phyloP scores from a whole-genome alignment of 139 green algal species.

The Chlamydomonas schloesseri region DNA sequence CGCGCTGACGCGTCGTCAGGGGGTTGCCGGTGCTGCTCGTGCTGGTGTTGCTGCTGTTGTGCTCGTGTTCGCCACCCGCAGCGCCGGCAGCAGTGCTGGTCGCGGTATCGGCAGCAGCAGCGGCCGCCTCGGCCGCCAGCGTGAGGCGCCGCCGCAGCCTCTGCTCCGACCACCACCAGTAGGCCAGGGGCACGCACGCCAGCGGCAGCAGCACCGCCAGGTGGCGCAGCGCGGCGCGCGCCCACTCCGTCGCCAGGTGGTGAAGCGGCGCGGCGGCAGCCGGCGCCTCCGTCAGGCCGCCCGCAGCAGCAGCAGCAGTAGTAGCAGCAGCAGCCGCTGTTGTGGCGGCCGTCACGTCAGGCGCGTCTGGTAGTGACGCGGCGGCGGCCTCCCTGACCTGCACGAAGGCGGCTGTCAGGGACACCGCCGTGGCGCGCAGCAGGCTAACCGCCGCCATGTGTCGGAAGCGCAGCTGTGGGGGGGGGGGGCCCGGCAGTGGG shows the following conservation, averaged over 20 bases:
- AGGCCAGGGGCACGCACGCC: background rate
- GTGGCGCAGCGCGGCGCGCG: background rate
- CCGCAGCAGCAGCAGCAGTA: background rate
- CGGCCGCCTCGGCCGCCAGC: background rate
- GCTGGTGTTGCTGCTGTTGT: no score
- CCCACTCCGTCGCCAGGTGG: background rate
- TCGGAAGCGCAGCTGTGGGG: background rate
- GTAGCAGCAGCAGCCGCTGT: background rate
- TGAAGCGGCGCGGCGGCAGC: background rate
- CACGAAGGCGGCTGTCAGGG: background rate
- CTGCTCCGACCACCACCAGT: conserved; percentile 33
- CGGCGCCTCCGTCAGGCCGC: background rate
- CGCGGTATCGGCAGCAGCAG: no score
- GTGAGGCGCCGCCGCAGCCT: background rate
- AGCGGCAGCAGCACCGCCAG: conserved; percentile 23
- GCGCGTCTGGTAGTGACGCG: no score
- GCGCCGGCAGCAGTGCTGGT: no score
- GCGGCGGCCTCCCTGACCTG: background rate
- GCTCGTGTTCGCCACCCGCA: no score
- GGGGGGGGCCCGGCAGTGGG: no score
- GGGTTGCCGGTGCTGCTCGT: no score
- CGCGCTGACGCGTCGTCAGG: no score
- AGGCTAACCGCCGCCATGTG: background rate
- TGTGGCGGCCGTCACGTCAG: background rate
- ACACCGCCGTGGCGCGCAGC: background rate